Base-by-base conservation (phyloP, 768 basidiomycete genomes). In the Tricholoma saponaceum region DNA sequence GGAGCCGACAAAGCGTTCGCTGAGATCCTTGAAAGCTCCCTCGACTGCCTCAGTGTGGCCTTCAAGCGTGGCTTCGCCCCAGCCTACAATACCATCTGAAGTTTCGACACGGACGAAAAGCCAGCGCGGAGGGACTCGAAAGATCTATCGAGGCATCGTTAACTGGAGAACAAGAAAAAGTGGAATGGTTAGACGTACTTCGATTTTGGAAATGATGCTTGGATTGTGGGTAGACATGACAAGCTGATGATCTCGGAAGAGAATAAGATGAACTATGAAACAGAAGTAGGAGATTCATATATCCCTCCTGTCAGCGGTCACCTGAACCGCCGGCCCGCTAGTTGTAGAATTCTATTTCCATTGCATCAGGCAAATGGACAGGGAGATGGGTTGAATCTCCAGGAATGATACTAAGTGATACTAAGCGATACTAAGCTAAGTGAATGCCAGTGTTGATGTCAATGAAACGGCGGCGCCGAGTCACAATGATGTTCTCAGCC, bases 41-140 rank as follows among this genome's bases (percentile, higher is more conserved):
- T 89, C 84, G 18, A 90, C 77, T 10, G 88, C 86, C 69, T 90
- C 86, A 5, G 85, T 85, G 66, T 89, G 87, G 6, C 83, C 81
- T 67, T 89, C 89, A 1, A 90, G 78, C 0, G 87, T 89, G 25
- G 77, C 83, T 68, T 89, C 88, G 10, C 88, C 88, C 86, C 89
- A 90, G 30, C 88, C 87, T 26, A 89, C 78, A 23, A 83, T 67
- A 0, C 83, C 85, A 43, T 83, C 79, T 4, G 76, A 74, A 0
- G 85, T 87, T 61, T 83, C 82, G n/a, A 89, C 79, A 7, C 86
- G 79, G 25, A 89, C 83, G 62, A 90, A 88, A 4, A 90, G 73
- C 88, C 87, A 89, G 33, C 85, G 77, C 0, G 87, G 86, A 14
- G 83, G 82, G n/a, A 89, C 74, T 58, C 84, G 84, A 70, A 90